A percentile compares a stretch with the other conserved stretches of the same genome.
Evolutionary conservation across 1,284 basidiomycete species (phyloP).

Genomic region (Xerocomus nothofagi): DNA sequence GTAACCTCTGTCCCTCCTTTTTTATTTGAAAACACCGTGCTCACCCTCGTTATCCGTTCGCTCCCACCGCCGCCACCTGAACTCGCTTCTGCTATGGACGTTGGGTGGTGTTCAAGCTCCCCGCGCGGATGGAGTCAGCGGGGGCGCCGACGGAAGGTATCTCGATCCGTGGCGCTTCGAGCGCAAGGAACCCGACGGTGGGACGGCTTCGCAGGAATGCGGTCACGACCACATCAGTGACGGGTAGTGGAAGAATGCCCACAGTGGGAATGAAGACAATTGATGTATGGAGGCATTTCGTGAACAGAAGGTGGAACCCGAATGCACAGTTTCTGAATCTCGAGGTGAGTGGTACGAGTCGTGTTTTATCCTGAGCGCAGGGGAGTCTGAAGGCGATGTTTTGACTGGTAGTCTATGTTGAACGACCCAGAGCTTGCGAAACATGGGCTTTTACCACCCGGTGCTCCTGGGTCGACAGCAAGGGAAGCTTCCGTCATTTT

Average conservation of each 20-base stretch:
- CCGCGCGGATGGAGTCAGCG: conserved; percentile 35
- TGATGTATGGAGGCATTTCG: conserved; percentile 69
- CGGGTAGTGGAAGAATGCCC: conserved; percentile 15
- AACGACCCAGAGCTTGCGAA: conserved; percentile 73
- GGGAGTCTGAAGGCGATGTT: conserved; percentile 33
- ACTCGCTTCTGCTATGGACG: conserved; percentile 24
- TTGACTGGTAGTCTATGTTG: conserved; percentile 50
- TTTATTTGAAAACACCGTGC: conserved; percentile 39
- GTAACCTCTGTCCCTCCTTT: conserved; percentile 33
- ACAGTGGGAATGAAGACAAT: conserved; percentile 42
- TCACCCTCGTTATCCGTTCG: conserved; percentile 40
- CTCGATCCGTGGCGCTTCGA: conserved; percentile 35
- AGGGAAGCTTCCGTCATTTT: conserved; percentile 80
- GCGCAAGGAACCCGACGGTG: conserved; percentile 38
- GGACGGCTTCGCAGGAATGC: conserved; percentile 60
- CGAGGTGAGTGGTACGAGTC: conserved; percentile 52
- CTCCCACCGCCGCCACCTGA: conserved; percentile 27
- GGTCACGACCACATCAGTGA: conserved; percentile 34
- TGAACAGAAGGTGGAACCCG: conserved; percentile 67
- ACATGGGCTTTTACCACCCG: conserved; percentile 65
- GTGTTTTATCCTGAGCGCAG: not conserved
- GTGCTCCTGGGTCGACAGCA: conserved; percentile 54
- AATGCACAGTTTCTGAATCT: conserved; percentile 75
- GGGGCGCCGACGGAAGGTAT: conserved; percentile 30
- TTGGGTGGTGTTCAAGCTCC: conserved; percentile 31